Evolutionary conservation across 2,329 filamentous ascomycete species (phyloP), one percentile per base, ranked within the genome.

Genomic region (Ilyonectria robusta): DNA sequence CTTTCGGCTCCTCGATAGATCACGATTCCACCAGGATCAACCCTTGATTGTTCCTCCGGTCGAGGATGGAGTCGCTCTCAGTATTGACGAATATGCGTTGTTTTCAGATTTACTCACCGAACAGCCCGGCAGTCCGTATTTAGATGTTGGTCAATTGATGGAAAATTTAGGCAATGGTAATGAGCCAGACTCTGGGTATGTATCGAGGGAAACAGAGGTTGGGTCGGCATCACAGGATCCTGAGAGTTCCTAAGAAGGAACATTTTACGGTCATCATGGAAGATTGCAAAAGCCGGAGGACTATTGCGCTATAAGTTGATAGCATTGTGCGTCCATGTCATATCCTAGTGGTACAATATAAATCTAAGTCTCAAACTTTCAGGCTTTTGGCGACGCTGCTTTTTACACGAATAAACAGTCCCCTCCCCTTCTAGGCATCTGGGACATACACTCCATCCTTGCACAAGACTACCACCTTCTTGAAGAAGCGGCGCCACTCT

Each of bases 401-500:
- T 35, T 66, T 67, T 40, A 56, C 57, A 51, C 56, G 57, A 62
- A 59, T 59, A 70, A 73, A 70, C 59, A 70, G 58, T 44, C 71
- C 72, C 65, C 58, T 62, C 9, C 57, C 70, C 66, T 62, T 75
- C 79, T 82, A 83, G 69, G 78, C 67, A 53, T 84, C 82, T 3
- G 83, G 82, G 65, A 84, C 80, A 78, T 90, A 93, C 50, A 98
- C 91, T 9, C 90, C 94, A 78, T 97, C 94, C 77, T 93, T 93
- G 82, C 95, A 97, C 67, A 95, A 85, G 70, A 97, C 86, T 33
- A 93, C 93, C n/a, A 98, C 89, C 80, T 94, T 95, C 83, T 99
- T 99, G 86, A 99, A 99, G 79, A 99, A 94, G 37, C 96, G 86
- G 67, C 96, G 89, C 96, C 97, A 99, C 83, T 98, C 95, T 56